Conservation (phyloP, 345 rosid species). For the Populus pruinosa region DNA sequence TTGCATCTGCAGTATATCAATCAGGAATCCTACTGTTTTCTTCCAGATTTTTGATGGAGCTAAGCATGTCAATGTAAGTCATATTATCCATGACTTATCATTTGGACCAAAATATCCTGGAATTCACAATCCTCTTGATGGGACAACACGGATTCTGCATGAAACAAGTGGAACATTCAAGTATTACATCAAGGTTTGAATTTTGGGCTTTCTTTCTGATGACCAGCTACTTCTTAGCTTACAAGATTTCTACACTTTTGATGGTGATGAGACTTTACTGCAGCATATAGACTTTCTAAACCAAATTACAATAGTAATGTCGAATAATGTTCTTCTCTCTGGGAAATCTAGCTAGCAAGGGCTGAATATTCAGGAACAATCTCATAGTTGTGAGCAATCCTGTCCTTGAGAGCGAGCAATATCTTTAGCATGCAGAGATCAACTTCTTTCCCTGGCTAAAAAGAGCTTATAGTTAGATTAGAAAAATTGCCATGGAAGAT, state of each 20-base stretch:
- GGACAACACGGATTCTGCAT: conserved; percentile 59
- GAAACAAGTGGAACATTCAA: conserved; percentile 88
- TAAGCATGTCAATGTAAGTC: conserved; percentile 83
- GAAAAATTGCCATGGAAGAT: neutral
- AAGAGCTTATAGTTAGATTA: neutral
- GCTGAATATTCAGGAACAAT: neutral
- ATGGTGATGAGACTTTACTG: neutral
- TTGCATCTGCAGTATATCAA: neutral
- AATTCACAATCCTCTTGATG: conserved; percentile 94
- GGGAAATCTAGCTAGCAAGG: neutral
- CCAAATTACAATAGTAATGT: neutral
- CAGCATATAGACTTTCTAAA: neutral
- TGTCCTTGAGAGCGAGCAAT: neutral
- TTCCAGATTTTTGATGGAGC: conserved; percentile 87
- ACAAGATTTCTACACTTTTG: neutral
- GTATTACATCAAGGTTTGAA: conserved; percentile 85
- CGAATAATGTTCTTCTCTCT: neutral
- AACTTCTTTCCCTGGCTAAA: neutral
- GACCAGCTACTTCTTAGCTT: neutral
- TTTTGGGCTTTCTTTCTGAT: neutral
- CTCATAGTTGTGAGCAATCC: neutral
- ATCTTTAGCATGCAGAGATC: neutral
- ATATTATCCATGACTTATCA: conserved; percentile 77
- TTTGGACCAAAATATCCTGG: conserved; percentile 98
- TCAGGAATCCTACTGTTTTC: neutral